Percentiles rank a stretch among this genome's conserved stretches.
phyloP scores from a whole-genome alignment of 2,329 filamentous ascomycete genomes.

The Lachnellula arida region DNA sequence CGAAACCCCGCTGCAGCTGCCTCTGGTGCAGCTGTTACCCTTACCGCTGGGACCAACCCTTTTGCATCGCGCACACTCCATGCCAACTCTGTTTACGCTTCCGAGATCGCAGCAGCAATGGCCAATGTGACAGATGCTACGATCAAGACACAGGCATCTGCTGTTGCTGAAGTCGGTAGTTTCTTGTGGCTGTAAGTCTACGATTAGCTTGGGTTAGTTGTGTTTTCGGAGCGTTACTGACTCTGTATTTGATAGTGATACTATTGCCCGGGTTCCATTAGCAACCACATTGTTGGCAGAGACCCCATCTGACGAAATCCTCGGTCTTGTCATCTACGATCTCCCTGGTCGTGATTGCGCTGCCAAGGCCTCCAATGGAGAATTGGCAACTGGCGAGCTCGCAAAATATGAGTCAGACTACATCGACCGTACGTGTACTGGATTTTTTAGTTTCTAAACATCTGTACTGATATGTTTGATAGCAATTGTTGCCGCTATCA shows the following conservation, averaged over 20 bases:
- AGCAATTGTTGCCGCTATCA: conserved; percentile 26
- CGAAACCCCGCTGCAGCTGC: conserved; percentile 1
- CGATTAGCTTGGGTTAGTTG: not conserved
- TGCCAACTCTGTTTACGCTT: conserved; percentile 52
- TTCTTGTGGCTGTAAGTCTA: conserved; percentile 43
- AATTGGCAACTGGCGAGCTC: conserved; percentile 48
- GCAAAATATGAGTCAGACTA: conserved; percentile 50
- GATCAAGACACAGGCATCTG: conserved; percentile 33
- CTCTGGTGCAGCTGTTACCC: conserved; percentile 19
- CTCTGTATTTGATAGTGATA: conserved; percentile 33
- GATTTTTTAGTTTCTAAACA: conserved; percentile 36
- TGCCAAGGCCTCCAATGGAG: conserved; percentile 53
- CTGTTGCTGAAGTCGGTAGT: conserved; percentile 42
- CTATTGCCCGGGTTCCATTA: conserved; percentile 43
- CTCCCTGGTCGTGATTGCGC: conserved; percentile 55
- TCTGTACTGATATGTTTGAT: conserved; percentile 41
- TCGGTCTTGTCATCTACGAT: conserved; percentile 49
- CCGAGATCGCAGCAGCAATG: conserved; percentile 48
- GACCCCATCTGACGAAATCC: conserved; percentile 42
- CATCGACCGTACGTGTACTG: conserved; percentile 42
- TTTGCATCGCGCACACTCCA: conserved; percentile 46
- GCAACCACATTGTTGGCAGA: conserved; percentile 43
- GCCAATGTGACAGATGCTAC: conserved; percentile 50
- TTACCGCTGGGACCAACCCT: conserved; percentile 39
- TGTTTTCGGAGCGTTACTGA: conserved; percentile 1